Conservation (phyloP, 768 basidiomycete species). For the Amanita fuliginea region DNA sequence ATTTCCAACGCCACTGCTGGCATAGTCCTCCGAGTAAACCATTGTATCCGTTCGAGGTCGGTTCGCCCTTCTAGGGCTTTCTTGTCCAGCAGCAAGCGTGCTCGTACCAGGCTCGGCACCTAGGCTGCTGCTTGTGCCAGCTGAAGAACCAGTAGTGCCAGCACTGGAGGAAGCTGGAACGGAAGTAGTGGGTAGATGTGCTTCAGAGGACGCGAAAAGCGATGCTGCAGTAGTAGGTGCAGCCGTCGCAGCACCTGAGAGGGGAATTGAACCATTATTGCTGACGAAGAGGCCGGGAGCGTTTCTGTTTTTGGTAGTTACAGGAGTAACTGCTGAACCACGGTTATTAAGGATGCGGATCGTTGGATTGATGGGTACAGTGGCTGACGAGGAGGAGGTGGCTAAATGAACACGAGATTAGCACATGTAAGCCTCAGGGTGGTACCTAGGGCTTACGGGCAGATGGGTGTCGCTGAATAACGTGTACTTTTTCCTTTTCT, state of each 20-base stretch:
- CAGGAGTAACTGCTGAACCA: neutral
- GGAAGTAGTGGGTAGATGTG: neutral
- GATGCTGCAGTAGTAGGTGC: constrained; percentile 6
- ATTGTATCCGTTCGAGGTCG: constrained; percentile 64
- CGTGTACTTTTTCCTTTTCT: neutral
- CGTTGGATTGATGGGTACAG: neutral
- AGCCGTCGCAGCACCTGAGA: neutral
- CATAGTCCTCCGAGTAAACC: constrained; percentile 23
- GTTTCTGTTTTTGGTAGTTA: neutral
- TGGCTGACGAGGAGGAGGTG: neutral
- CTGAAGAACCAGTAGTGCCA: neutral
- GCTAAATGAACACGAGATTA: neutral
- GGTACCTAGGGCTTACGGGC: neutral
- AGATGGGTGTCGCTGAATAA: neutral
- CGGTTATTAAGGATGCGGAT: neutral
- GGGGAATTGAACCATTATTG: constrained; percentile 1
- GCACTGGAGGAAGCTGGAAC: neutral
- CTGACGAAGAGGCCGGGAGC: constrained; percentile 4
- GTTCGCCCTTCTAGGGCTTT: constrained; percentile 36
- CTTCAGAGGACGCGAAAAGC: constrained; percentile 2
- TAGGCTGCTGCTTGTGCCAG: neutral
- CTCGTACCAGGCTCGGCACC: constrained; percentile 10
- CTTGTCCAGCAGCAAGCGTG: constrained; percentile 15
- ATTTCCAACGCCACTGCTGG: neutral
- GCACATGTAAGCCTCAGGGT: too few relatives aligned